A percentile compares a stretch with the other conserved stretches of the same genome.
phyloP scores from a whole-genome alignment of 2,329 filamentous ascomycete species.

The Talaromyces rugulosus region DNA sequence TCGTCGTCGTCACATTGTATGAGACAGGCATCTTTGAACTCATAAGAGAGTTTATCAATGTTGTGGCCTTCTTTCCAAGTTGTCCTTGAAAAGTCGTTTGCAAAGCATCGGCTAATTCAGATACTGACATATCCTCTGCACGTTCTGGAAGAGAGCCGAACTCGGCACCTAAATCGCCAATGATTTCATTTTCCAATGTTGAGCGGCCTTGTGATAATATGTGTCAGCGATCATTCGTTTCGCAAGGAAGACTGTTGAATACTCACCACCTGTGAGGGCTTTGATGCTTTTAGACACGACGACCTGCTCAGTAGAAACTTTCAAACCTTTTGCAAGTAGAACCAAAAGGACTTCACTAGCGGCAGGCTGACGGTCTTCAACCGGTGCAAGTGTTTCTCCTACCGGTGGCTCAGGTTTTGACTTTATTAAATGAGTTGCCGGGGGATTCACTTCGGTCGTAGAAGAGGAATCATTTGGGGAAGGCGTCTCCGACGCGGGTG shows the following conservation, averaged over 20 bases:
- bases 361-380: constrained; percentile 68
- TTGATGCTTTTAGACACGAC: constrained; percentile 96
- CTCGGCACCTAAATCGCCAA: constrained; percentile 95
- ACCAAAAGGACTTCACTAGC: constrained; percentile 85
- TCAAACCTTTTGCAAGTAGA: constrained; percentile 92
- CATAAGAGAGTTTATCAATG: constrained; percentile 86
- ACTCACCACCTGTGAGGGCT: constrained; percentile 89
- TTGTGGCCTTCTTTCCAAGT: constrained; percentile 91
- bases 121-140: constrained; percentile 92
- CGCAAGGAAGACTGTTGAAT: neutral
- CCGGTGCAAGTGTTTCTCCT: constrained; percentile 7
- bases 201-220: constrained; percentile 70
- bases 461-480: neutral
- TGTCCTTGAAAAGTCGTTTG: constrained; percentile 98
- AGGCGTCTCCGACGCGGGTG: neutral
- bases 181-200: constrained; percentile 96
- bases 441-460: no score
- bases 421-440: neutral
- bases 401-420: constrained; percentile 83
- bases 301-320: constrained; percentile 84
- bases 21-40: constrained; percentile 99
- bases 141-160: constrained; percentile 98
- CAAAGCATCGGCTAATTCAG: constrained; percentile 91
- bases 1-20: constrained; percentile 93
- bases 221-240: no score